Conservation (phyloP, 805 yeast species). For the Ogataea ramenticola region DNA sequence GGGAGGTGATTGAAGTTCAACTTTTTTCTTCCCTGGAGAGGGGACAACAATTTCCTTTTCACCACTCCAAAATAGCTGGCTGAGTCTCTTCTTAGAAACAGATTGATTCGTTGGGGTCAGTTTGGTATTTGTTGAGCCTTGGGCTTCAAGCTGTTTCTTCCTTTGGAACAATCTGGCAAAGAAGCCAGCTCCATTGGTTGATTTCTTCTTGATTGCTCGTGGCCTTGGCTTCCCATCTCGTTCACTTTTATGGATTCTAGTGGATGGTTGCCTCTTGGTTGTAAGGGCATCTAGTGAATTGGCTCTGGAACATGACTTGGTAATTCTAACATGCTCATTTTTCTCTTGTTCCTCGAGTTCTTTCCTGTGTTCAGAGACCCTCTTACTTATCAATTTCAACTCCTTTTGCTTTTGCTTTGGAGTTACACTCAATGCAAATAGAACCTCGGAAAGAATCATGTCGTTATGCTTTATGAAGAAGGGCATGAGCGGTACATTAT, state of each 20-base stretch:
- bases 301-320: conserved; percentile 9
- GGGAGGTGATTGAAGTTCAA: background rate
- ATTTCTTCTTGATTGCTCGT: background rate
- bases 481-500: conserved; percentile 23
- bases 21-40: background rate
- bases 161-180: background rate
- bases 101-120: background rate
- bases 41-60: background rate
- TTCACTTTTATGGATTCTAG: background rate
- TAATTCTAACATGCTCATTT: conserved; percentile 1
- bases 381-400: conserved; percentile 4
- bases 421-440: conserved; percentile 6
- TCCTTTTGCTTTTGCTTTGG: conserved; percentile 4
- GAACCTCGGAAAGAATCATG: conserved; percentile 9
- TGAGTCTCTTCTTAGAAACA: conserved; percentile 2
- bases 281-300: conserved; percentile 16
- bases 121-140: background rate
- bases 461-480: conserved; percentile 25
- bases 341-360: conserved; percentile 5
- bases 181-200: background rate
- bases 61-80: conserved; percentile 3
- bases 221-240: background rate
- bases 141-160: background rate
- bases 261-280: background rate
- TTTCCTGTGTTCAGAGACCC: conserved; percentile 1